Percentiles rank a stretch among this genome's conserved stretches.
Conservation (phyloP, 305 asterid genomes). For the Fraxinus ornus region DNA sequence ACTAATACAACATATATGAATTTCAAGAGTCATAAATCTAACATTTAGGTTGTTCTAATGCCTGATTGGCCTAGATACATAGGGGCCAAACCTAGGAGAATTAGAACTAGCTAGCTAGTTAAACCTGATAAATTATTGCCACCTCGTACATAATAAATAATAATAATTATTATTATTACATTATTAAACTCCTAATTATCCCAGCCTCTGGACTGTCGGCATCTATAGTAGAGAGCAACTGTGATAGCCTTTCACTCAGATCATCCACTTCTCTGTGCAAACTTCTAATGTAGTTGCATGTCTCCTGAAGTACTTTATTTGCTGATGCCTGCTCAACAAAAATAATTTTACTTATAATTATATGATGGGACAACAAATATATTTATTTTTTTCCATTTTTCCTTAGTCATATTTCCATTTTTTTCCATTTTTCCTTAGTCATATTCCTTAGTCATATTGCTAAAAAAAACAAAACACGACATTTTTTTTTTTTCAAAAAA, state of each 20-base stretch:
- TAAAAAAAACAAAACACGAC: background rate
- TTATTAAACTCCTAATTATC: constrained; percentile 72
- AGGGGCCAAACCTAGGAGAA: constrained; percentile 14
- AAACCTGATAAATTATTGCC: background rate
- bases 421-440: no score
- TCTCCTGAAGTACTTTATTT: constrained; percentile 79
- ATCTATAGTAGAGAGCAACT: constrained; percentile 73
- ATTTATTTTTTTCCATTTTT: background rate
- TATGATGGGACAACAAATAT: background rate
- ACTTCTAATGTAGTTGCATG: constrained; percentile 84
- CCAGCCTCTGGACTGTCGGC: constrained; percentile 92
- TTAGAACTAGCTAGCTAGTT: background rate
- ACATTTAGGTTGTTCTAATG: constrained; percentile 15
- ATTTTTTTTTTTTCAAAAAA: no score
- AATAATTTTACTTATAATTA: background rate
- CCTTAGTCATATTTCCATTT: no score
- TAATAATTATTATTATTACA: background rate
- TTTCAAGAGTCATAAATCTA: constrained; percentile 1
- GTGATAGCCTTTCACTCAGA: constrained; percentile 82
- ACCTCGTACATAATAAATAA: background rate
- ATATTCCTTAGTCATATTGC: no score
- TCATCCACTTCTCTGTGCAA: constrained; percentile 87
- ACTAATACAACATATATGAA: constrained; percentile 20
- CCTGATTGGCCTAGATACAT: background rate
- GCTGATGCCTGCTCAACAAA: constrained; percentile 59